Conservation (phyloP, 306 rosid species). For the Potentilla sterilis region DNA sequence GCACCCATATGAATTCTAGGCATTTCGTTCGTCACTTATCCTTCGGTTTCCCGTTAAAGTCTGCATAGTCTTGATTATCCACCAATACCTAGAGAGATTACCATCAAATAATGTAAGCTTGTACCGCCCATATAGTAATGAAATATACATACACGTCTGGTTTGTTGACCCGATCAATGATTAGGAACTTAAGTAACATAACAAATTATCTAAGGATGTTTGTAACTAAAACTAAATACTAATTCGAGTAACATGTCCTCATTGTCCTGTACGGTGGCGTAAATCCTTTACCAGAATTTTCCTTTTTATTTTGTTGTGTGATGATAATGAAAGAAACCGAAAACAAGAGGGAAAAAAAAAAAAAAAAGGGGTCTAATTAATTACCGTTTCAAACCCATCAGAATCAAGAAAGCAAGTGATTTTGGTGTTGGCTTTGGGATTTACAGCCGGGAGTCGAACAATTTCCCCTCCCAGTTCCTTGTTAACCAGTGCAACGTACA, state of each 20-base stretch:
- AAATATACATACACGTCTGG: too few relatives aligned
- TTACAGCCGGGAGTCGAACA: constrained; percentile 9
- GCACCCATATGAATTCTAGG: not conserved
- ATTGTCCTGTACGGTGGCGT: not conserved
- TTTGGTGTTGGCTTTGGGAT: constrained; percentile 7
- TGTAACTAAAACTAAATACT: not conserved
- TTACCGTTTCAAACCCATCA: constrained; percentile 20
- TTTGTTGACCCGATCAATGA: not conserved
- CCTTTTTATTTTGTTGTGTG: not conserved
- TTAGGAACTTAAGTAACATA: not conserved
- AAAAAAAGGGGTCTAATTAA: not conserved
- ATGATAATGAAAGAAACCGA: not conserved
- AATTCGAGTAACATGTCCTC: not conserved
- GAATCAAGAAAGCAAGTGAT: constrained; percentile 16
- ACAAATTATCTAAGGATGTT: not conserved
- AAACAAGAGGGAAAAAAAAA: not conserved
- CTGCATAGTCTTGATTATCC: constrained; percentile 12
- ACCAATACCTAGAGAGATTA: constrained; percentile 21
- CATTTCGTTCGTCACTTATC: not conserved
- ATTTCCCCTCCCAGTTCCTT: constrained; percentile 16
- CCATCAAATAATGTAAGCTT: not conserved
- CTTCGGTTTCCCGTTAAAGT: not conserved
- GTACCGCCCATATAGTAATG: not conserved
- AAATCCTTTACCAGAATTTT: not conserved
- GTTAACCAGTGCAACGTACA: not conserved